phyloP scores from a whole-genome alignment of 2,329 filamentous ascomycete genomes.

The Trichophyton benhamiae region DNA sequence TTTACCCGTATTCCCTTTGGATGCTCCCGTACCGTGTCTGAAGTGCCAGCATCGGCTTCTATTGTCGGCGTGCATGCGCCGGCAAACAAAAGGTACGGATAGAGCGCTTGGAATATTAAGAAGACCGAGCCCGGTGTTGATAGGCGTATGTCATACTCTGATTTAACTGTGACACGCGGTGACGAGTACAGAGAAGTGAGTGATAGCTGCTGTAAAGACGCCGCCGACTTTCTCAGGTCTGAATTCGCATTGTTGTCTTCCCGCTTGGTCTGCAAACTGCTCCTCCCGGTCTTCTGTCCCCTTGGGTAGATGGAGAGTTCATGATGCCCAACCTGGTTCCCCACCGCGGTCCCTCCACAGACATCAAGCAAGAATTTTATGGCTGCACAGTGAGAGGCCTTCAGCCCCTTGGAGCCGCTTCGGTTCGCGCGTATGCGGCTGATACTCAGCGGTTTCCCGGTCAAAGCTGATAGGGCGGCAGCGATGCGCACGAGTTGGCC shows the following conservation, averaged over 20 bases:
- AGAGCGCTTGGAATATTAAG: conserved; percentile 46
- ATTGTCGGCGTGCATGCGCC: conserved; percentile 11
- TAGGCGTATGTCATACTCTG: conserved; percentile 32
- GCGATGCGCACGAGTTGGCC: conserved; percentile 50
- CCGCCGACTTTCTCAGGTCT: neutral
- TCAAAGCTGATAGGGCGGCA: conserved; percentile 43
- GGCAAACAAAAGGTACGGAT: conserved; percentile 45
- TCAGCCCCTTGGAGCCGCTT: conserved; percentile 41
- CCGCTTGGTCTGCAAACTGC: neutral
- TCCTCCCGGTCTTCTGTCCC: neutral
- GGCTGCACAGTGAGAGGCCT: conserved; percentile 45
- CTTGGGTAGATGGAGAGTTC: conserved; percentile 25
- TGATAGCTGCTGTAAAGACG: conserved; percentile 2
- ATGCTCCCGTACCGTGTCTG: neutral
- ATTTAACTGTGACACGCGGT: conserved; percentile 14
- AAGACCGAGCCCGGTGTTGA: conserved; percentile 42
- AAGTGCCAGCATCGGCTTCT: conserved; percentile 3
- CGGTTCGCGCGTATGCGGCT: conserved; percentile 42
- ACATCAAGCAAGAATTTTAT: conserved; percentile 42
- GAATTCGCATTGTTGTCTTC: neutral
- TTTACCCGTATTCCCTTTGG: conserved; percentile 25
- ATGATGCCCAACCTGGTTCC: conserved; percentile 26
- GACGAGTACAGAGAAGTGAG: neutral
- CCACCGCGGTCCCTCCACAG: conserved; percentile 32
- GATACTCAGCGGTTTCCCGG: conserved; percentile 38